A percentile compares a stretch with the other conserved stretches of the same genome.
Conservation (phyloP, 2,329 filamentous ascomycete species). For the Penicillium carneum region DNA sequence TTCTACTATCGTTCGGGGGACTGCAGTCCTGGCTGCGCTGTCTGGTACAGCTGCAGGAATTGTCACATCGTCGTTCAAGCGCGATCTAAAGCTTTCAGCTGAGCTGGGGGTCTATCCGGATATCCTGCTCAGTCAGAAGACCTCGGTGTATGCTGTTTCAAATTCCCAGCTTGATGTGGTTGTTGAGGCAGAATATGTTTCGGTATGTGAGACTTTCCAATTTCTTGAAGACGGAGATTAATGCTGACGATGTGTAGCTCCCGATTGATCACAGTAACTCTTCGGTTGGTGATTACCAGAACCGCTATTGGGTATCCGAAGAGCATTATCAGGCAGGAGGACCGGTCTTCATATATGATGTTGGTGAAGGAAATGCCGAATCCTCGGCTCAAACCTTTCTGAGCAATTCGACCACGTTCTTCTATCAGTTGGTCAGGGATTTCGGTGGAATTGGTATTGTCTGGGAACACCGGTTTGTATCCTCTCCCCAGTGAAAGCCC, state of each 20-base stretch:
- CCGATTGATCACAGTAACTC: constrained; percentile 45
- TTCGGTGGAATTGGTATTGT: constrained; percentile 50
- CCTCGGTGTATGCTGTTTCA: constrained; percentile 16
- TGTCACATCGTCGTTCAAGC: constrained; percentile 14
- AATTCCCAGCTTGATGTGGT: background rate
- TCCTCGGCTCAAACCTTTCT: constrained; percentile 50
- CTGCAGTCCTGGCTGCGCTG: constrained; percentile 18
- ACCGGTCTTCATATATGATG: constrained; percentile 59
- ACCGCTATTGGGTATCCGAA: constrained; percentile 63
- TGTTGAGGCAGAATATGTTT: constrained; percentile 11
- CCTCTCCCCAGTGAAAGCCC: background rate
- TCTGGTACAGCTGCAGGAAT: constrained; percentile 14
- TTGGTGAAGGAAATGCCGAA: constrained; percentile 55
- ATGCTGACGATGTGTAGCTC: constrained; percentile 32
- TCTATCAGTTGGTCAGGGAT: constrained; percentile 44
- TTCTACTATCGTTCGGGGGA: constrained; percentile 1
- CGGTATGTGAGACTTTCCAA: constrained; percentile 13
- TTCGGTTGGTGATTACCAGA: constrained; percentile 59
- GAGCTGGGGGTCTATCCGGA: constrained; percentile 29
- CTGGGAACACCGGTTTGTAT: constrained; percentile 53
- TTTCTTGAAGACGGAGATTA: background rate
- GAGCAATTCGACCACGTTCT: constrained; percentile 41
- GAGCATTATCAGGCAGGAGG: constrained; percentile 66
- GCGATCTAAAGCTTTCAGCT: constrained; percentile 30
- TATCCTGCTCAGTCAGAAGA: constrained; percentile 18